Evolutionary conservation across 495 filamentous ascomycete genomes (phyloP), one percentile per base, ranked within the genome.

Genomic region (Penicillium samsonianum): DNA sequence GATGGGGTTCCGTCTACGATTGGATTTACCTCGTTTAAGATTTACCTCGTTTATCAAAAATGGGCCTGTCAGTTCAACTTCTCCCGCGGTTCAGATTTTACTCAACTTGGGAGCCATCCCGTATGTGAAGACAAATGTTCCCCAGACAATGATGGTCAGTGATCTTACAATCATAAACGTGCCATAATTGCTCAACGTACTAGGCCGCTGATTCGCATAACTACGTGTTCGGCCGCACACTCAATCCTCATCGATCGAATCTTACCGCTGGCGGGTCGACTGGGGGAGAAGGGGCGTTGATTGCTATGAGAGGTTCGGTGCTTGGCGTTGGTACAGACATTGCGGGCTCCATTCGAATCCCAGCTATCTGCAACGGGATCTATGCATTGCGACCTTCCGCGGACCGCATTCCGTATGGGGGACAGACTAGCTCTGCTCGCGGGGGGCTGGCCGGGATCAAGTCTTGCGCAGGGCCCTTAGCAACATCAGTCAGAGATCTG

Each of bases 251-350:
- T 16, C 25, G 44, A 28, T 16, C 44, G 14, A 47, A 47, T 30
- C 44, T 47, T n/a, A 47, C 44, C 22, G 44, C 44, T 26, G 86
- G 86, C 6, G 87, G 86, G 1, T 82, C 78, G 17, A 79, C 78
- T 5, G 85, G 86, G 11, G 87, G 87, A 31, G 87, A 90, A 66
- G 84, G 79, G 0, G 83, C 86, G 1, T 67, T 90, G 12, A 50
- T 87, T 9, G 83, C 78, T 0, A 62, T 85, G 25, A 67, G 80
- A 5, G 86, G 86, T 5, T 82, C 77, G 4, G 69, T 80, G 30
- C 67, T 89, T 0, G 87, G 87, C 1, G 79, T 89, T 19, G 87
- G 85, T 0, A 85, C 81, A 0, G 87, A 90, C 58, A 82, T 88
- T 56, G 87, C 62, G 16, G 85, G 85, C 3, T 86, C 81, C 0